Evolutionary conservation across 1,139 yeast genomes (phyloP), one percentile per base, ranked within the genome.

Genomic region (Saccharomyces hybrid): DNA sequence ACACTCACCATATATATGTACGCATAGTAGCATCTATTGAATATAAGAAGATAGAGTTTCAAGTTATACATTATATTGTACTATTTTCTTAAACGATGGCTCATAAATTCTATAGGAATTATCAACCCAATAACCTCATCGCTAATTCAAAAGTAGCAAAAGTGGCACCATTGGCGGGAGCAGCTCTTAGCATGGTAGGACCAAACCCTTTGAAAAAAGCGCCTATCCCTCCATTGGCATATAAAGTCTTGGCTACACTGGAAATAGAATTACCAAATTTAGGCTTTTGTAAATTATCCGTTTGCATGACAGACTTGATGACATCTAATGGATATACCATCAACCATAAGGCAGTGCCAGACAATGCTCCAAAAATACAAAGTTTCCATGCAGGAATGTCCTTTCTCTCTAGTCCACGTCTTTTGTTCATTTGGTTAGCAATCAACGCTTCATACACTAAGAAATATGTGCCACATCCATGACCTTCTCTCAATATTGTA

Each of bases 91-190:
- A 4, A 7, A 3, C 6, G 16, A 4, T 14, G 20, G 11, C 14
- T 34, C 11, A 16, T 14, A 16, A 14, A 9, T 4, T 2, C 3
- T 14, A 14, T 14, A 11, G 42, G 20, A 4, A 14, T 8, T 14
- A 8, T 30, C 49, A 65, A 30, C 61, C 76, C 54, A 81, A 63
- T 28, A 81, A 69, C 72, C 95, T 81, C 85, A 88, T 85, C 2
- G 96, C 86, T 52, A 86, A 72, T 71, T 91, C 98, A 69, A 91
- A 91, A 7, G 95, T 89, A 53, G 89, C 87, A 73, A 91, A 91
- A 1, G 98, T 91, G 30, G 95, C 96, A 51, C 96, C 98, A 68
- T 91, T 91, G 7, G 95, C 98, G 1, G 98, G 98, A 5, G 70
- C 65, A 7, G 71, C 71, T 56, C 73, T 66, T 26, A 68, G 50